Percentiles rank a stretch among this genome's conserved stretches.
These are phyloP conservation scores for Apiotrichum montevideense DNA, from an alignment of 1,284 basidiomycete species.

Conservation along the genomic window DNA sequence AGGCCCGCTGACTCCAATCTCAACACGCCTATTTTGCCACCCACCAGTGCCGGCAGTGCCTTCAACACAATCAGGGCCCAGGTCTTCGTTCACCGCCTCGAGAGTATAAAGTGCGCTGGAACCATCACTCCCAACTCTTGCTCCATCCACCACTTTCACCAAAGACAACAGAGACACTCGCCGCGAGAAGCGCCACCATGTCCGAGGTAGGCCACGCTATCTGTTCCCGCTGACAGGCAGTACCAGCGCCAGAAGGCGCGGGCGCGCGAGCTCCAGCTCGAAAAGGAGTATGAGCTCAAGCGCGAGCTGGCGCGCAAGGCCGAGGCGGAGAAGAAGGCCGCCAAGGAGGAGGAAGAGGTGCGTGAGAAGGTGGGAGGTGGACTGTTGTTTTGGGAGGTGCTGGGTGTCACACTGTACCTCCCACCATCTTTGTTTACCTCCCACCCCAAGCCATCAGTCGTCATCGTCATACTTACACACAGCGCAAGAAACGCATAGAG, in stretches of 20 bases:
- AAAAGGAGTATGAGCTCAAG: constrained; percentile 34
- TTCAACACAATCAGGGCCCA: no score
- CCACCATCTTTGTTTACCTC: neutral
- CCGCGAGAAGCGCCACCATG: constrained; percentile 5
- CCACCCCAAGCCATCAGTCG: neutral
- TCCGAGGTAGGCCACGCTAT: constrained; percentile 7
- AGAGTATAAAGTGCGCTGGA: no score
- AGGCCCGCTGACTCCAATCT: no score
- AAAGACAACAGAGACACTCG: no score
- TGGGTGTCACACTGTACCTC: neutral
- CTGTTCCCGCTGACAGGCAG: constrained; percentile 12
- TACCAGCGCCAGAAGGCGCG: constrained; percentile 37
- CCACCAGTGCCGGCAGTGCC: no score
- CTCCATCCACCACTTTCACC: no score
- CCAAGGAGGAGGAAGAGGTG: constrained; percentile 39
- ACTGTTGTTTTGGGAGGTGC: neutral
- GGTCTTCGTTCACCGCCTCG: no score
- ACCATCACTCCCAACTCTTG: no score
- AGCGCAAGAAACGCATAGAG: constrained; percentile 33
- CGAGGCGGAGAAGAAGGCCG: constrained; percentile 29
- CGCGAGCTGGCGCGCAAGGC: constrained; percentile 33
- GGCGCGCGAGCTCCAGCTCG: constrained; percentile 31
- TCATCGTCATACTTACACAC: neutral
- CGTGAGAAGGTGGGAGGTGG: constrained; percentile 5
- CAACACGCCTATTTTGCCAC: no score